Evolutionary conservation across 495 filamentous ascomycete species (phyloP).

Genomic region (Penicillium mononematosum): DNA sequence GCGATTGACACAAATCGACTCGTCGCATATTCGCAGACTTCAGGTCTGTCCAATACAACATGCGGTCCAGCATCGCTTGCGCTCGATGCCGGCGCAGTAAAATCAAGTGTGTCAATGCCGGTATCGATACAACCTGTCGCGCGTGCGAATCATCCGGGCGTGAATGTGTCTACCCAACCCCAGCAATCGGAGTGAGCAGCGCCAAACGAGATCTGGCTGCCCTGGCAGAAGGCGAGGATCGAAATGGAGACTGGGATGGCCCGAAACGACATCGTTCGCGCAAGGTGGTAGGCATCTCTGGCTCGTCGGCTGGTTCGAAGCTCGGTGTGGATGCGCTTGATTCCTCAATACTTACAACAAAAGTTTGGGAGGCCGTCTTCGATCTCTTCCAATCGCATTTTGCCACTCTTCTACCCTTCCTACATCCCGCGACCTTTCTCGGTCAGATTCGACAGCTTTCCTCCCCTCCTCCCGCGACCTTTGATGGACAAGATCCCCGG

Average conservation of each 20-base stretch:
- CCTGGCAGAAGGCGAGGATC: conserved; percentile 52
- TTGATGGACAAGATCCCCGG: conserved; percentile 31
- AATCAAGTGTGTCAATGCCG: conserved; percentile 80
- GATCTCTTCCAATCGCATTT: conserved; percentile 83
- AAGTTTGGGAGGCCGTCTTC: conserved; percentile 68
- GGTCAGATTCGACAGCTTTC: conserved; percentile 53
- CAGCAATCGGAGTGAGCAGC: conserved; percentile 55
- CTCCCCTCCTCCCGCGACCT: conserved; percentile 26
- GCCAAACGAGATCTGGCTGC: conserved; percentile 57
- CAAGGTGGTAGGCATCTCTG: conserved; percentile 45
- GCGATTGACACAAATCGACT: conserved; percentile 8
- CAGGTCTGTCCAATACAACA: conserved; percentile 35
- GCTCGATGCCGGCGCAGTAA: conserved; percentile 76
- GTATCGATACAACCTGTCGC: conserved; percentile 70
- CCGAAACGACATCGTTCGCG: conserved; percentile 57
- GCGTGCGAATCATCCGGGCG: conserved; percentile 73
- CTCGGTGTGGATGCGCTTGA: conserved; percentile 42
- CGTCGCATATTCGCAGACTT: conserved; percentile 5
- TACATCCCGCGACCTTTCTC: conserved; percentile 74
- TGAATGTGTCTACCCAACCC: conserved; percentile 72
- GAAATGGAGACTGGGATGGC: conserved; percentile 57
- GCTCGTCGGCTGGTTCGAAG: conserved; percentile 36
- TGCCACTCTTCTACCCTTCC: conserved; percentile 77
- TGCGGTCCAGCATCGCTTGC: conserved; percentile 81
- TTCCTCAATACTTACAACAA: conserved; percentile 59